Conservation (phyloP, 306 rosid genomes). For the Vachellia collinsii region DNA sequence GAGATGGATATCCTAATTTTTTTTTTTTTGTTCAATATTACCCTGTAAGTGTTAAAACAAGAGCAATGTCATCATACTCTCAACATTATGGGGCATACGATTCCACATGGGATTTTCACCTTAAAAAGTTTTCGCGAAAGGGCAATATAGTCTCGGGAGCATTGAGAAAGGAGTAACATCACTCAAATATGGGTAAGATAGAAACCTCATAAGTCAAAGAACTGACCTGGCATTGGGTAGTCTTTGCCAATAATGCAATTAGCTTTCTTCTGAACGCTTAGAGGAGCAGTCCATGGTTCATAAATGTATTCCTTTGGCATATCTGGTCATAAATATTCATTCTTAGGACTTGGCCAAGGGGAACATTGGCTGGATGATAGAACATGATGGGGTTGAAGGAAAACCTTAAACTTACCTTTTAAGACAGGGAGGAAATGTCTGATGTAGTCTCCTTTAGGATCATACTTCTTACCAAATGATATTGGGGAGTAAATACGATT, state of each 20-base stretch:
- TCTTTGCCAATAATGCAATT: conserved; percentile 91
- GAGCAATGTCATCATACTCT: no score
- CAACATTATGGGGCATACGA: no score
- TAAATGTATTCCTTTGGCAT: conserved; percentile 92
- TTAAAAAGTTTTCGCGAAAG: no score
- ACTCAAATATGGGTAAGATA: not conserved
- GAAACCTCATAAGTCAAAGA: conserved; percentile 10
- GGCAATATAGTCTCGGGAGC: no score
- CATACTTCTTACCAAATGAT: conserved; percentile 94
- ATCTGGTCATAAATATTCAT: conserved; percentile 48
- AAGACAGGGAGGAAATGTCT: conserved; percentile 85
- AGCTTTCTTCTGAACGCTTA: conserved; percentile 80
- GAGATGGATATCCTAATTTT: no score
- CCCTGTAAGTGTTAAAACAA: no score
- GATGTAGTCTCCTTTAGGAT: conserved; percentile 83
- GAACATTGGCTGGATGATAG: conserved; percentile 7
- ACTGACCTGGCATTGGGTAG: conserved; percentile 89
- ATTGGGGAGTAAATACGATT: conserved; percentile 85
- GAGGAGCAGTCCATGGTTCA: conserved; percentile 98
- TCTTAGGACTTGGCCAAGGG: conserved; percentile 15
- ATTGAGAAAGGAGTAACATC: no score
- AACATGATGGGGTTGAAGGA: conserved; percentile 32
- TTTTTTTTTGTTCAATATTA: no score
- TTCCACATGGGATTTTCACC: no score
- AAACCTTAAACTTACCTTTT: conserved; percentile 50